Evolutionary conservation across 495 filamentous ascomycete species (phyloP).

Genomic region (Chaetomium fimeti): DNA sequence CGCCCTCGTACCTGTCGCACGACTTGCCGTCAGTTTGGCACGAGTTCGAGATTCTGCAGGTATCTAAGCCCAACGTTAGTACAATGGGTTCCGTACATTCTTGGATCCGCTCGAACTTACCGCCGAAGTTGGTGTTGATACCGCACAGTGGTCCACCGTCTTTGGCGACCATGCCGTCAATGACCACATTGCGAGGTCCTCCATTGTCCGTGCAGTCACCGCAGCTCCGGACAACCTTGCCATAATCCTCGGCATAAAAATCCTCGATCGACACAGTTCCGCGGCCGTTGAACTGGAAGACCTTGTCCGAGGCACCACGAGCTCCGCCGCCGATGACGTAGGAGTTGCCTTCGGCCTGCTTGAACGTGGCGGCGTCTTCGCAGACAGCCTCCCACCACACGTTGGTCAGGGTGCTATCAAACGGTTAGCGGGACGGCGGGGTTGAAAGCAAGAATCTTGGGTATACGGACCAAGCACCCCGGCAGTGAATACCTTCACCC

Average conservation of each 20-base stretch:
- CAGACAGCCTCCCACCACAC: conserved; percentile 54
- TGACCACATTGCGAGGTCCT: conserved; percentile 46
- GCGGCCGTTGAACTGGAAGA: conserved; percentile 23
- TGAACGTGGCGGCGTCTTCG: conserved; percentile 50
- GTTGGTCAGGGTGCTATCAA: conserved; percentile 13
- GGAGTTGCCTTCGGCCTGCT: conserved; percentile 27
- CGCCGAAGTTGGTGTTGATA: conserved; percentile 55
- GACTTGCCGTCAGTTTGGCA: conserved; percentile 36
- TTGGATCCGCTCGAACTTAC: too few relatives aligned
- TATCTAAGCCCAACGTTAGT: conserved; percentile 21
- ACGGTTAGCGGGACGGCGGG: neutral
- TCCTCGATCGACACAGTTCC: conserved; percentile 49
- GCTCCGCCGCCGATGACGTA: conserved; percentile 59
- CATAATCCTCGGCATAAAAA: conserved; percentile 50
- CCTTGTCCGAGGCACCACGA: conserved; percentile 56
- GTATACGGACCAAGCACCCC: conserved; percentile 40
- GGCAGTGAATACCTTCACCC: conserved; percentile 55
- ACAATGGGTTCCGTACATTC: too few relatives aligned
- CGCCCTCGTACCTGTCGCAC: conserved; percentile 49
- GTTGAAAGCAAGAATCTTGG: neutral
- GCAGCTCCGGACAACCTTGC: conserved; percentile 58
- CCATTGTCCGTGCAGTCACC: conserved; percentile 51
- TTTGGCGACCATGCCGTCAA: conserved; percentile 51
- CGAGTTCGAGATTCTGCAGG: conserved; percentile 34
- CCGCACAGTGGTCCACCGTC: conserved; percentile 48